Base-by-base conservation (phyloP, 257 asterid genomes). In the Jasminum sambac region DNA sequence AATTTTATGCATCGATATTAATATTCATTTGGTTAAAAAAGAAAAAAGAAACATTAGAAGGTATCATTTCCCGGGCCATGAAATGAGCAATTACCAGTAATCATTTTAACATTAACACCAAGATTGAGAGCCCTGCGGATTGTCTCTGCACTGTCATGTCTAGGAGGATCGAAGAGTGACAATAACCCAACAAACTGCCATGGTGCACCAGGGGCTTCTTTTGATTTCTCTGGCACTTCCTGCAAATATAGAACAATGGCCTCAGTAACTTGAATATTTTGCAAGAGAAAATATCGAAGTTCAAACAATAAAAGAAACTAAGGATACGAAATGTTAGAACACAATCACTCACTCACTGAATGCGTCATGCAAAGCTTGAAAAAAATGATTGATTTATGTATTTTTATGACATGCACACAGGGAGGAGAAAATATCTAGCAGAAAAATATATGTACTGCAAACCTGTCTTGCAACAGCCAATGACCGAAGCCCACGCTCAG, bases 401-500 rank as follows among this genome's bases (percentile, higher is more conserved):
- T 55, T 0, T 23, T 2, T 43, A 43, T 12, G 50, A 46, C 14
- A 25, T 38, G 30, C 59, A 9, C 13, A 19, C 55, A 14, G 11
- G 37, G 7, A 23, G 4, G 61, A 41, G 40, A 41, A 37, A 24
- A 17, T 21, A 11, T 24, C 44, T 26, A 40, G 64, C 59, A 13
- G 24, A 13, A 44, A 44, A 43, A 55, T 10, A 3, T 8, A 55
- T 42, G 12, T 25, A 25, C 9, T 2, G 10, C 67, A 73, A 70
- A 91, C 97, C 96, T 93, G 98, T 86, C 94, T 84, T 52, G 87
- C 90, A 81, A 93, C 97, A 70, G 90, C 98, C 84, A 93, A 75
- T 8, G 98, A 93, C 44, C 98, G 86, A 50, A 90, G 85, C 34
- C 98, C 98, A 55, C 97, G 96, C n/a, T 90, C 98, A 5, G 97